Evolutionary conservation across 169 alveolate genomes (phyloP), one percentile per base, ranked within the genome.

Genomic region (Haemoproteus tartakovskyi): DNA sequence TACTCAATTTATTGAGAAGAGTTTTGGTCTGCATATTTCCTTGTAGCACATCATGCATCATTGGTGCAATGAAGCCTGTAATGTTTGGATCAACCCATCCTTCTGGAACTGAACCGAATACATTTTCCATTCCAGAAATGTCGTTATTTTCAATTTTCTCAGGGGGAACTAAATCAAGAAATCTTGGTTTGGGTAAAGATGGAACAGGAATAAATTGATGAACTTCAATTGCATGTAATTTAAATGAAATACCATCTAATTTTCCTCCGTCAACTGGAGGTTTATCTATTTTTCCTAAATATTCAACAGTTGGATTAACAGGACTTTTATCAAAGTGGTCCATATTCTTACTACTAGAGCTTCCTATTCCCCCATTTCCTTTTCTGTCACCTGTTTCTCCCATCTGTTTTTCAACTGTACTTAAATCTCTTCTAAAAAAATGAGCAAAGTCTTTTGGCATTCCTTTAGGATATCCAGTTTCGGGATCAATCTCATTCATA

Each of bases 141-240:
- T 80, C 88, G 30, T 82, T 79, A 5, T 59, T 80, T 59, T 51
- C 61, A 56, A 54, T 27, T 14, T 80, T 29, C 43, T 59, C 60
- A 22, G 81, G 86, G 11, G 90, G 85, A 1, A 86, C 90, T 30
- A 87, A 63, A 50, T 91, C 83, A 27, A 91, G 91, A 60, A 91
- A 91, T 70, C 63, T 60, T 3, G 95, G 91, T 40, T 78, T 84
- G 2, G 91, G 91, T 38, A 78, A 40, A 52, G 79, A 87, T 9
- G 94, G 94, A 29, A 88, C 78, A 12, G 95, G 93, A 16, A 91
- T 90, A 59, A 86, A 90, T 78, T 92, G 95, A 80, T 92, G 95
- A 46, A 92, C 79, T 61, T 92, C 95, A 27, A 92, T 86, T 22
- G 95, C 95, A 54, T 92, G 95, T 37, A 92, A 86, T 56, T 89